These are phyloP conservation scores for Lobulomyces angularis DNA, from an alignment of 192 early-diverging fungal genomes.

Conservation along the genomic window DNA sequence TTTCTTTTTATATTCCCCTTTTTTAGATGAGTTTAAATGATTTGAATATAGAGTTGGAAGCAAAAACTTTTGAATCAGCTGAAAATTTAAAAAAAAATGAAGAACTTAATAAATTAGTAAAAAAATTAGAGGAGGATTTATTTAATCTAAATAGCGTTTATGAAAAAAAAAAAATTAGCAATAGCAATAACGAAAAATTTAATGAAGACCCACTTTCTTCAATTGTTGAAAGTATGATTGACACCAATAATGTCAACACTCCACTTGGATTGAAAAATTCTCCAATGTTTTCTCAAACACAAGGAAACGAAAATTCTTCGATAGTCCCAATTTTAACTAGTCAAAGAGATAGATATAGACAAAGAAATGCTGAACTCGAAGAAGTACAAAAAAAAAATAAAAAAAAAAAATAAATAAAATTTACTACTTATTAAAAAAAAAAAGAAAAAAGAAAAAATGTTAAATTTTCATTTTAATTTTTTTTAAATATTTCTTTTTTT, in stretches of 20 bases:
- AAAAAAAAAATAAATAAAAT: no score
- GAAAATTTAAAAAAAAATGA: slow-evolving; percentile 35
- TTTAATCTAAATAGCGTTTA: slow-evolving; percentile 28
- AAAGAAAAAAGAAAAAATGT: slow-evolving; percentile 14
- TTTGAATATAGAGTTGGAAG: slow-evolving; percentile 14
- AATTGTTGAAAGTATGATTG: slow-evolving; percentile 20
- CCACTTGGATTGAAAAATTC: slow-evolving; percentile 2
- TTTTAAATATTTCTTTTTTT: slow-evolving; percentile 2
- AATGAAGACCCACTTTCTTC: slow-evolving; percentile 3
- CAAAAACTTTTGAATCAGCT: slow-evolving; percentile 23
- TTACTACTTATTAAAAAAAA: no score
- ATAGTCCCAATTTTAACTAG: slow-evolving; percentile 77
- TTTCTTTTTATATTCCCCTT: slow-evolving; percentile 5
- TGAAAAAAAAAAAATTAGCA: slow-evolving; percentile 10
- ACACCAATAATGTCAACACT: slow-evolving; percentile 14
- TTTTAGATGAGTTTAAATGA: slow-evolving; percentile 1
- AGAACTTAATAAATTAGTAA: slow-evolving; percentile 41
- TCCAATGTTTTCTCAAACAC: slow-evolving; percentile 1
- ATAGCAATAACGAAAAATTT: slow-evolving; percentile 5
- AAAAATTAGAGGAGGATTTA: slow-evolving; percentile 35
- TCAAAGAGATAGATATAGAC: slow-evolving; percentile 81
- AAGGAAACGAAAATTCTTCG: slow-evolving; percentile 9
- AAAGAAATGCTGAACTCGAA: slow-evolving; percentile 75
- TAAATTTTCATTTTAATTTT: background rate
- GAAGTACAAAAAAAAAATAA: slow-evolving; percentile 22